Evolutionary conservation across 2,329 filamentous ascomycete genomes (phyloP).

Genomic region (Fulvia fulva): DNA sequence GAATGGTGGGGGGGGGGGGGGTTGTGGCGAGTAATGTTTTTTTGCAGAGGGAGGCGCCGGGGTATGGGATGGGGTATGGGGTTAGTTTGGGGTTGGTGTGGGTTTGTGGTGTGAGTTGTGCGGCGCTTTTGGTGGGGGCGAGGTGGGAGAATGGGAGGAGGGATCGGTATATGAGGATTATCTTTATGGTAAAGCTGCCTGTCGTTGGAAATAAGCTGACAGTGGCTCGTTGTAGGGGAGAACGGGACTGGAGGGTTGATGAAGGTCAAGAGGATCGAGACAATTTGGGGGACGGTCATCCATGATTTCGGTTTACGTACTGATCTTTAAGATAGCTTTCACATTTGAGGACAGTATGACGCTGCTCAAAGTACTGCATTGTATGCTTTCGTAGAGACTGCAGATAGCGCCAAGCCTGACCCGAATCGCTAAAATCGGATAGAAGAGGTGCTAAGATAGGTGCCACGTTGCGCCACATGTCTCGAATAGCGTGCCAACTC

Average conservation of each 20-base stretch:
- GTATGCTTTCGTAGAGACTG: too few species aligned
- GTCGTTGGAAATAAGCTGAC: too few species aligned
- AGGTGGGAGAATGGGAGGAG: conserved; percentile 46
- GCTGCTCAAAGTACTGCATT: too few species aligned
- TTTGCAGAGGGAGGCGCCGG: conserved; percentile 45
- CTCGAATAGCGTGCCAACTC: not conserved
- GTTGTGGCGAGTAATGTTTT: conserved; percentile 53
- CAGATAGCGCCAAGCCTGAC: not conserved
- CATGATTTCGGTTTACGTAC: conserved; percentile 44
- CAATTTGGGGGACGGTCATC: conserved; percentile 53
- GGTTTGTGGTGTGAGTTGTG: too few species aligned
- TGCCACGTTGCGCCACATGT: not conserved
- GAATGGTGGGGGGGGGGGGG: conserved; percentile 49
- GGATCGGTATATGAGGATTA: conserved; percentile 44
- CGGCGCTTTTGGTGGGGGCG: conserved; percentile 40
- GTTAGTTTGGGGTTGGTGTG: too few species aligned
- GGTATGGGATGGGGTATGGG: conserved; percentile 49
- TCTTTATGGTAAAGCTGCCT: too few species aligned
- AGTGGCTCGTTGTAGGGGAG: too few species aligned
- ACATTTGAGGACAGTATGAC: too few species aligned
- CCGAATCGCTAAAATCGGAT: not conserved
- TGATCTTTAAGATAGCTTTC: not conserved
- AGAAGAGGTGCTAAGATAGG: not conserved
- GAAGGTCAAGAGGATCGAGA: conserved; percentile 37
- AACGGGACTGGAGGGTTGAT: conserved; percentile 43